Percentiles rank a stretch among this genome's conserved stretches.
phyloP scores from a whole-genome alignment of 2,329 filamentous ascomycete species.

The Colletotrichum simmondsii region DNA sequence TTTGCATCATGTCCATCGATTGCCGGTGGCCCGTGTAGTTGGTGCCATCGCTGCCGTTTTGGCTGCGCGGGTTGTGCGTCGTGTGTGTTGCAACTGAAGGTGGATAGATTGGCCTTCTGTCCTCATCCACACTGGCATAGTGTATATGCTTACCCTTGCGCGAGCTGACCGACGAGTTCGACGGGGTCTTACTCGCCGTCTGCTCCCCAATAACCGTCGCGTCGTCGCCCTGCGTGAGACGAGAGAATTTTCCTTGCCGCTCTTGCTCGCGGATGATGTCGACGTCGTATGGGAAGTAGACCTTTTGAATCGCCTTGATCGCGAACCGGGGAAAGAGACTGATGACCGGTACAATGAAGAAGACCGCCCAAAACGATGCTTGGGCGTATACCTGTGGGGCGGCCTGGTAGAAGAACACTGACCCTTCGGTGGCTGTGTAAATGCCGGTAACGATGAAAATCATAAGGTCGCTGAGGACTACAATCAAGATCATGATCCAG shows the following conservation, averaged over 20 bases:
- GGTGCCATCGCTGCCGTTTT: slow-evolving; percentile 94
- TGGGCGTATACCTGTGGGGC: slow-evolving; percentile 83
- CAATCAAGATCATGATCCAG: slow-evolving; percentile 90
- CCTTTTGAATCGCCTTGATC: slow-evolving; percentile 90
- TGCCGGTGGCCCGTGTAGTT: slow-evolving; percentile 80
- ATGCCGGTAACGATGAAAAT: slow-evolving; percentile 97
- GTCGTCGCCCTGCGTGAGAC: slow-evolving; percentile 61
- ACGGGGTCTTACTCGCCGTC: slow-evolving; percentile 45
- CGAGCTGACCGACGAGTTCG: slow-evolving; percentile 69
- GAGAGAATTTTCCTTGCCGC: slow-evolving; percentile 82
- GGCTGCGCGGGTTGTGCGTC: slow-evolving; percentile 83
- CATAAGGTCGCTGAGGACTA: slow-evolving; percentile 83
- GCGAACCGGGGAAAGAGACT: slow-evolving; percentile 89
- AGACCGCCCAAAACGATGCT: slow-evolving; percentile 87
- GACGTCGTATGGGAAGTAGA: slow-evolving; percentile 91
- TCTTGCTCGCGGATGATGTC: slow-evolving; percentile 97
- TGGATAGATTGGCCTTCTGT: slow-evolving; percentile 91
- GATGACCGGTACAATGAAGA: slow-evolving; percentile 81
- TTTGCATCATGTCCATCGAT: slow-evolving; percentile 62
- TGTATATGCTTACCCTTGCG: slow-evolving; percentile 67
- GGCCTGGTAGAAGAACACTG: slow-evolving; percentile 74
- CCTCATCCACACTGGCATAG: slow-evolving; percentile 80
- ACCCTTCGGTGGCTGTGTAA: slow-evolving; percentile 65
- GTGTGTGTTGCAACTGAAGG: slow-evolving; percentile 85
- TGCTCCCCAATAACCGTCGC: slow-evolving; percentile 27